These are phyloP conservation scores for Brassica rapa DNA, from an alignment of 345 rosid species.

Conservation along the genomic window DNA sequence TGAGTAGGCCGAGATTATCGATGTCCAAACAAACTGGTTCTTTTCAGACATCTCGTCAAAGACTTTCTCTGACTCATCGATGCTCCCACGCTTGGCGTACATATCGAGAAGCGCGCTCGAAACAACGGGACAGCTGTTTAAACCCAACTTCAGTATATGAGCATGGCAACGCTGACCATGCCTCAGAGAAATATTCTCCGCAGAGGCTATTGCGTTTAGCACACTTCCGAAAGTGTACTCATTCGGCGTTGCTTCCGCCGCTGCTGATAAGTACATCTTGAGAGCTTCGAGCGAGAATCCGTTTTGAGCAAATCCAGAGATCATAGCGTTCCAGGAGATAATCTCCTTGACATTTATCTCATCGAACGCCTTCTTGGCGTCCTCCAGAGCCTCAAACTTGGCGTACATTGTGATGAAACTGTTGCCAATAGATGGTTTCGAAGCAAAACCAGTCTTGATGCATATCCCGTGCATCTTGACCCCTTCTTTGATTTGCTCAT, in stretches of 20 bases:
- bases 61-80: conserved; percentile 63
- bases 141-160: conserved; percentile 61
- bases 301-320: conserved; percentile 79
- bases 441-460: conserved; percentile 51
- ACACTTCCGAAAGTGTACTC: conserved; percentile 83
- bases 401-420: conserved; percentile 89
- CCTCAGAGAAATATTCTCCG: conserved; percentile 71
- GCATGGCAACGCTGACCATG: conserved; percentile 82
- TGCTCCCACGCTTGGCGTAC: conserved; percentile 93
- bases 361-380: conserved; percentile 58
- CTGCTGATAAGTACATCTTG: conserved; percentile 46
- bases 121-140: conserved; percentile 57
- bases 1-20: conserved; percentile 80
- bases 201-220: conserved; percentile 75
- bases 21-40: conserved; percentile 78
- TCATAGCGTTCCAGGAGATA: conserved; percentile 80
- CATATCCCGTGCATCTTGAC: conserved; percentile 63
- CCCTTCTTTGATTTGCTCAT: conserved; percentile 56
- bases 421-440: conserved; percentile 46
- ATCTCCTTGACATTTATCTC: conserved; percentile 58
- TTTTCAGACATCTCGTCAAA: conserved; percentile 54
- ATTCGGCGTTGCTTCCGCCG: conserved; percentile 56
- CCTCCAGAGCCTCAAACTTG: conserved; percentile 58
- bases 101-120: conserved; percentile 85
- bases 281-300: conserved; percentile 61